A percentile compares a stretch with the other conserved stretches of the same genome.
Conservation (phyloP, 805 yeast species). For the Myxozyma melibiosi region DNA sequence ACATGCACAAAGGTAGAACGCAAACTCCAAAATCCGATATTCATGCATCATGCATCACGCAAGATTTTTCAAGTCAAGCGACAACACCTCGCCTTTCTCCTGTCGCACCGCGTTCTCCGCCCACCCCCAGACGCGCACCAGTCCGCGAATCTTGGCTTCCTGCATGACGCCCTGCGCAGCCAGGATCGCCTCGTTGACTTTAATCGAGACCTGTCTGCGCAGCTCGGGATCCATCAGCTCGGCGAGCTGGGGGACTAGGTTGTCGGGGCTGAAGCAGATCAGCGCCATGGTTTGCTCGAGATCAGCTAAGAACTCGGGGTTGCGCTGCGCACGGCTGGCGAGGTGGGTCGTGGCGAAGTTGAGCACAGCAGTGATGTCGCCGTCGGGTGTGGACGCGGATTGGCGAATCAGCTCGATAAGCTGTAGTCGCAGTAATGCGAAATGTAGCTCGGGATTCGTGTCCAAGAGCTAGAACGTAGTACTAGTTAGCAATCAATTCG, state of each 20-base stretch:
- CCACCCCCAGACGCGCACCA: slow-evolving; percentile 65
- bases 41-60: not conserved
- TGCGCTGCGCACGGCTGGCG: slow-evolving; percentile 60
- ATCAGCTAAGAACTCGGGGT: slow-evolving; percentile 61
- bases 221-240: slow-evolving; percentile 60
- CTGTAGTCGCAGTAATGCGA: slow-evolving; percentile 69
- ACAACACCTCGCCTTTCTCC: slow-evolving; percentile 23
- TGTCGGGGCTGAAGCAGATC: slow-evolving; percentile 52
- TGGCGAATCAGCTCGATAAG: slow-evolving; percentile 76
- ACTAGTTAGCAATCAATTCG: not conserved
- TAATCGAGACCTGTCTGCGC: slow-evolving; percentile 64
- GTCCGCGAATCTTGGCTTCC: slow-evolving; percentile 51
- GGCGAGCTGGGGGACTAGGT: slow-evolving; percentile 49
- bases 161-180: slow-evolving; percentile 43
- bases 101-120: slow-evolving; percentile 53
- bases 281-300: slow-evolving; percentile 84
- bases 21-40: not conserved
- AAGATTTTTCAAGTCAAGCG: slow-evolving; percentile 15
- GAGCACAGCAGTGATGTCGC: slow-evolving; percentile 35
- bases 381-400: slow-evolving; percentile 40
- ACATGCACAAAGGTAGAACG: not conserved
- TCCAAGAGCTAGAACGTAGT: slow-evolving; percentile 54
- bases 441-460: slow-evolving; percentile 64
- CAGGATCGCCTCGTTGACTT: slow-evolving; percentile 70
- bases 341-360: slow-evolving; percentile 48